These are phyloP conservation scores for Aspergillus olivimuriae DNA, from an alignment of 495 filamentous ascomycete species.

Conservation along the genomic window DNA sequence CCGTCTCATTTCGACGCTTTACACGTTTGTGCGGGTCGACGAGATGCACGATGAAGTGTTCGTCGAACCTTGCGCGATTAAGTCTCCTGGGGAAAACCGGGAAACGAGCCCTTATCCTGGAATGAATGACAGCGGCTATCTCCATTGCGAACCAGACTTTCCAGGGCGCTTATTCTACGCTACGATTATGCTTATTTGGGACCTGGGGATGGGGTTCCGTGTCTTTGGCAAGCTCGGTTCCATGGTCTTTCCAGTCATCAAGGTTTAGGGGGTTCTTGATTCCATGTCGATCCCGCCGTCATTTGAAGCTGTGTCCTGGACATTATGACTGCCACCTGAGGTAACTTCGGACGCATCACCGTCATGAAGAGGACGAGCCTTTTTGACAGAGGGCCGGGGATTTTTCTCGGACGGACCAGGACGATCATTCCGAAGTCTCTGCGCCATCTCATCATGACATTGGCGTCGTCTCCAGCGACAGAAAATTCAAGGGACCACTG, in stretches of 20 bases:
- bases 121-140: conserved; percentile 13
- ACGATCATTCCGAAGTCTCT: too few species aligned
- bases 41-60: conserved; percentile 23
- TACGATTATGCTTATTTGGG: conserved; percentile 26
- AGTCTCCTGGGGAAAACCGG: too few species aligned
- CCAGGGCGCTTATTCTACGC: conserved; percentile 19
- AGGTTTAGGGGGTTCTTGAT: conserved; percentile 1
- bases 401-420: too few species aligned
- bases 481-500: too few species aligned
- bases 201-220: conserved; percentile 11
- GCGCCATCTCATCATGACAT: too few species aligned
- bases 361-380: too few species aligned
- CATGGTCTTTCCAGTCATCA: conserved; percentile 5
- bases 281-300: conserved; percentile 3
- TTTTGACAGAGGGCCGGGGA: too few species aligned
- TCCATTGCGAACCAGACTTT: conserved; percentile 23
- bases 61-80: conserved; percentile 10
- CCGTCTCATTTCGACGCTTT: too few species aligned
- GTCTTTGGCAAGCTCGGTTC: conserved; percentile 5
- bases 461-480: too few species aligned
- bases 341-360: too few species aligned
- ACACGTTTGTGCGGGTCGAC: conserved; percentile 11
- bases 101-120: background rate
- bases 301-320: too few species aligned
- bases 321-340: too few species aligned